Percentiles rank a stretch among this genome's conserved stretches.
These are phyloP conservation scores for Rusavskia elegans DNA, from an alignment of 495 filamentous ascomycete genomes.

Conservation along the genomic window DNA sequence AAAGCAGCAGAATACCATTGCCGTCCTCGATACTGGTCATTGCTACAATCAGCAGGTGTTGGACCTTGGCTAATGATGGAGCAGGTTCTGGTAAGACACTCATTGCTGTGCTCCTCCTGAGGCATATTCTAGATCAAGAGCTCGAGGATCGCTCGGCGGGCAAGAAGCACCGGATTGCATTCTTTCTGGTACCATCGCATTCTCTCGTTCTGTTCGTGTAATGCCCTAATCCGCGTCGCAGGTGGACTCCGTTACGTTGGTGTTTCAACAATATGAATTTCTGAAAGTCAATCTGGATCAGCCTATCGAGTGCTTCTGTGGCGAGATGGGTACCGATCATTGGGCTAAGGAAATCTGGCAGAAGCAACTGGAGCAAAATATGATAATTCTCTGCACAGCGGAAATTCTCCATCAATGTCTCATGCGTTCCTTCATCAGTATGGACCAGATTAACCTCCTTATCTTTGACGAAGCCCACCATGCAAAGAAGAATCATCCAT, in stretches of 20 bases:
- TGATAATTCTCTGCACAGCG: slow-evolving; percentile 88
- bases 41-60: neutral
- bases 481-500: slow-evolving; percentile 86
- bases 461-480: slow-evolving; percentile 97
- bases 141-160: slow-evolving; percentile 50
- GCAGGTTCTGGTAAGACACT: slow-evolving; percentile 89
- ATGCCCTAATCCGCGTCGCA: slow-evolving; percentile 10
- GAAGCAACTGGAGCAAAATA: slow-evolving; percentile 49
- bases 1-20: slow-evolving; percentile 77
- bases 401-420: slow-evolving; percentile 70
- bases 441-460: slow-evolving; percentile 74
- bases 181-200: slow-evolving; percentile 52
- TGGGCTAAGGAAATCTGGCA: slow-evolving; percentile 56
- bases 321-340: slow-evolving; percentile 50
- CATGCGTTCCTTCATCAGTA: slow-evolving; percentile 64
- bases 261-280: slow-evolving; percentile 80
- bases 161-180: slow-evolving; percentile 46
- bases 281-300: slow-evolving; percentile 72
- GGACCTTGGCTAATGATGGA: neutral
- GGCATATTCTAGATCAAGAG: slow-evolving; percentile 63
- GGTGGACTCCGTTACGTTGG: slow-evolving; percentile 78
- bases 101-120: slow-evolving; percentile 78
- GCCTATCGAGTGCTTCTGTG: slow-evolving; percentile 62
- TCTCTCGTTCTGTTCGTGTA: no score
- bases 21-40: slow-evolving; percentile 82